Evolutionary conservation across 2,329 filamentous ascomycete genomes (phyloP), one percentile per base, ranked within the genome.

Genomic region (Sporothrix humicola): DNA sequence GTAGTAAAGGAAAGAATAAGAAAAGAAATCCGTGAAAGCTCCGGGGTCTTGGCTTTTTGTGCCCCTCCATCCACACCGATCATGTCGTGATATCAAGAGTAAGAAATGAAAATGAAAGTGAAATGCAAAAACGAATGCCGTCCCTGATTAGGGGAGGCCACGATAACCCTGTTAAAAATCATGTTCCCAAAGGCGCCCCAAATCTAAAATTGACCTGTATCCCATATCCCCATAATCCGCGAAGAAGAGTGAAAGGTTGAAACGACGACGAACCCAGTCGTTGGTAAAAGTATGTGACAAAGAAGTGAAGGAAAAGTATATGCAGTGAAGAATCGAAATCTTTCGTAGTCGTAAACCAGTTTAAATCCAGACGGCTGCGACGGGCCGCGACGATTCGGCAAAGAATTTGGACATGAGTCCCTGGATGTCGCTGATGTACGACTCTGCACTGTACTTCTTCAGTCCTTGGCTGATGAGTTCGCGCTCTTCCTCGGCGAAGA

Each of bases 391-490:
- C 58, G 77, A 75, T 59, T 83, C 82, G 12, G 79, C 84, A 79
- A 92, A 91, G 80, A 91, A 89, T 74, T 84, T 87, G 69, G 86
- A 82, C 78, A 92, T 87, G 15, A 97, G 82, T 73, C 87, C 88
- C 77, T 93, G 87, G 73, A 98, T 92, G 80, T 97, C 95, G 61
- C 85, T 84, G 74, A 97, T 84, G 83, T 99, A 99, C 78, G 97
- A 95, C 69, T 93, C 89, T 10, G 93, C 93, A 61, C 87, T 87
- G 81, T 94, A 93, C 78, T 91, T 92, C 78, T 86, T 87, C 6
- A 98, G 87, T 2, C 93, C 93, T 75, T 89, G 89, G 31, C 87
- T 85, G 74, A 87, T 82, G 79, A 98, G 88, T 74, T 91, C 88
- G 77, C 88, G 85, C 78, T 93, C 87, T 81, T 97, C 94, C 72